Percentiles rank a stretch among this genome's conserved stretches.
Evolutionary conservation across 768 basidiomycete species (phyloP).

Genomic region (Candolleomyces eurysporus): DNA sequence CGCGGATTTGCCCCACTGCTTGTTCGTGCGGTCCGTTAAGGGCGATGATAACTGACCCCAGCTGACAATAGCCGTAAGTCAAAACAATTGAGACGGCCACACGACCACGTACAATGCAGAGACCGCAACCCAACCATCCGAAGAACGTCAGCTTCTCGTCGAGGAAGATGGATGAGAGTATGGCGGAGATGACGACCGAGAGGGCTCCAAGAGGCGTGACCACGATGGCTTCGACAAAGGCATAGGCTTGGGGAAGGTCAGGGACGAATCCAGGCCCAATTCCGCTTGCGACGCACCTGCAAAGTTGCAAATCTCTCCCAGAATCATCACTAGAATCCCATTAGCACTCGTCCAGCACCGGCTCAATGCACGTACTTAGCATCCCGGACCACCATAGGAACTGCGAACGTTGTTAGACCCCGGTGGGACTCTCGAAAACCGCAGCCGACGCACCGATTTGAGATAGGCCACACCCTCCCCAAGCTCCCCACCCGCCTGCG

Average conservation of each 20-base stretch:
- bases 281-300: constrained; percentile 50
- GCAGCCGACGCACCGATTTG: constrained; percentile 68
- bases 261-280: constrained; percentile 10
- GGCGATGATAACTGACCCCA: constrained; percentile 87
- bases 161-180: constrained; percentile 90
- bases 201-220: constrained; percentile 97
- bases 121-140: constrained; percentile 91
- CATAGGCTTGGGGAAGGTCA: constrained; percentile 56
- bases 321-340: constrained; percentile 72
- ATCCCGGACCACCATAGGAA: constrained; percentile 94
- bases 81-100: background rate
- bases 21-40: constrained; percentile 81
- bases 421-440: constrained; percentile 2
- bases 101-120: constrained; percentile 73
- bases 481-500: constrained; percentile 74
- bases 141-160: constrained; percentile 93
- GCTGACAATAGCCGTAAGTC: constrained; percentile 32
- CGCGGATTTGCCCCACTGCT: constrained; percentile 63
- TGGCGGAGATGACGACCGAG: constrained; percentile 93
- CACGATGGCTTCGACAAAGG: constrained; percentile 89
- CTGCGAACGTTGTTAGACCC: constrained; percentile 35
- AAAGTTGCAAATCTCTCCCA: constrained; percentile 87
- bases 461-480: constrained; percentile 93
- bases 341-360: background rate
- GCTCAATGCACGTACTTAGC: constrained; percentile 55